phyloP scores from a whole-genome alignment of 1,284 basidiomycete species.

The Tilletia setariae region DNA sequence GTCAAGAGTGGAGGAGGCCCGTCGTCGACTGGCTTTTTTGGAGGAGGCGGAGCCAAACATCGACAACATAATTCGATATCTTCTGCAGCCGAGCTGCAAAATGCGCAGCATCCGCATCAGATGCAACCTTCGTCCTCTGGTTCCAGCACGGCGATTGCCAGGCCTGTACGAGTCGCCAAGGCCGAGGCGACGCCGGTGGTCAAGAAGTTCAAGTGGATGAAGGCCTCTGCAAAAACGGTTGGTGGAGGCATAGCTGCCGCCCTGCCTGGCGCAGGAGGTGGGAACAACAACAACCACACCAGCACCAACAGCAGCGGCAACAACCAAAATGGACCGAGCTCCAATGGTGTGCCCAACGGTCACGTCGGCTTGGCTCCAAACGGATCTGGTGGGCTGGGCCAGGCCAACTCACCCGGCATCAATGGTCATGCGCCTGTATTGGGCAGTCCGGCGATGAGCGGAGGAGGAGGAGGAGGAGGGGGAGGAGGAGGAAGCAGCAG shows the following conservation, averaged over 20 bases:
- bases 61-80: background rate
- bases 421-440: slow-evolving; percentile 6
- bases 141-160: background rate
- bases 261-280: background rate
- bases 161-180: background rate
- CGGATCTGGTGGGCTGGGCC: slow-evolving; percentile 10
- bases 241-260: slow-evolving; percentile 11
- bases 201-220: slow-evolving; percentile 62
- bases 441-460: background rate
- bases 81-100: background rate
- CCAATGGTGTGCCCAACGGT: background rate
- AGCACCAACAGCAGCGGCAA: background rate
- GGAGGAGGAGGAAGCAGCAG: background rate
- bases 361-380: slow-evolving; percentile 17
- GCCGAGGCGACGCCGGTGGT: slow-evolving; percentile 12
- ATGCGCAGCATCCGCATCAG: slow-evolving; percentile 7
- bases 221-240: slow-evolving; percentile 40
- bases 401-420: background rate
- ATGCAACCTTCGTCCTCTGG: background rate
- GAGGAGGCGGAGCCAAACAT: slow-evolving; percentile 25
- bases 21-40: slow-evolving; percentile 29
- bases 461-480: background rate
- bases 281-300: background rate
- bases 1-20: slow-evolving; percentile 27
- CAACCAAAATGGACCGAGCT: background rate